Percentiles rank a stretch among this genome's conserved stretches.
Evolutionary conservation across 2,329 filamentous ascomycete species (phyloP).

Genomic region (Ceratocystis diversiconidia): DNA sequence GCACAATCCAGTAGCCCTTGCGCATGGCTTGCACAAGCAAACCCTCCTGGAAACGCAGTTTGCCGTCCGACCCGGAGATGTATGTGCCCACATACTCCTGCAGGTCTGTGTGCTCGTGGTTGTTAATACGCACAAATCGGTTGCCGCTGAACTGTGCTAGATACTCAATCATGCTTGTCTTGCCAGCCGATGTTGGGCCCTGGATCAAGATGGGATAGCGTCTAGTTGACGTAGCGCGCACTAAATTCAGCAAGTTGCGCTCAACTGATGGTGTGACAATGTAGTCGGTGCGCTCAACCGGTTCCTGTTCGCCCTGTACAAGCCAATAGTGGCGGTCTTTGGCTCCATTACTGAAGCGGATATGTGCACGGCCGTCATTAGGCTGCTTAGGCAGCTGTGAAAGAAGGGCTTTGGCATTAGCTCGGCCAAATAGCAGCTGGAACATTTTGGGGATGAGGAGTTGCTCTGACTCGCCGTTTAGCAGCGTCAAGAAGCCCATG

Average conservation of each 20-base stretch:
- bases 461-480: constrained; percentile 69
- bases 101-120: constrained; percentile 95
- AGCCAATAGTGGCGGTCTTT: constrained; percentile 75
- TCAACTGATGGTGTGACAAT: constrained; percentile 95
- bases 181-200: constrained; percentile 90
- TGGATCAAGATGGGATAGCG: constrained; percentile 91
- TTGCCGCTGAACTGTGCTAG: constrained; percentile 94
- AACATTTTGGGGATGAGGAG: constrained; percentile 67
- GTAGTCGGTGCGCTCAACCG: constrained; percentile 67
- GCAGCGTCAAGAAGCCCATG: constrained; percentile 90
- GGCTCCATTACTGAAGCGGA: constrained; percentile 56
- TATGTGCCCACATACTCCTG: constrained; percentile 97
- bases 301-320: constrained; percentile 53
- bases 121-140: constrained; percentile 96
- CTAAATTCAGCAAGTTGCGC: constrained; percentile 84
- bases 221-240: constrained; percentile 80
- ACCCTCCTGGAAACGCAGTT: constrained; percentile 82
- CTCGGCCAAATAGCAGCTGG: constrained; percentile 59
- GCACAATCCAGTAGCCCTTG: constrained; percentile 91
- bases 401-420: constrained; percentile 56
- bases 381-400: constrained; percentile 66
- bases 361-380: constrained; percentile 59
- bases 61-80: constrained; percentile 70
- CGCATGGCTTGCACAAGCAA: constrained; percentile 83
- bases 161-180: constrained; percentile 99